These are phyloP conservation scores for Cyclospora cayetanensis DNA, from an alignment of 169 alveolate genomes.

Conservation along the genomic window DNA sequence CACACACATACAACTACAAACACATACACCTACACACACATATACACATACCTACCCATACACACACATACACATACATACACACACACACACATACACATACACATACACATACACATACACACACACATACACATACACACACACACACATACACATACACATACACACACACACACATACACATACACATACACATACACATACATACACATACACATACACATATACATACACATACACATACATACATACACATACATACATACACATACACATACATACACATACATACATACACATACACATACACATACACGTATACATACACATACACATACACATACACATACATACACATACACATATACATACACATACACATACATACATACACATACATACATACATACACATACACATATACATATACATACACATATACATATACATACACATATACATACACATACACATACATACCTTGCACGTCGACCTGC, in stretches of 20 bases:
- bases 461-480: too few species aligned
- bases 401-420: too few species aligned
- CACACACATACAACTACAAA: too few species aligned
- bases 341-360: too few species aligned
- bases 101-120: neutral
- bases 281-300: neutral
- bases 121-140: neutral
- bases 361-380: too few species aligned
- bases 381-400: too few species aligned
- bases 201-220: neutral
- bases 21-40: too few species aligned
- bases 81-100: neutral
- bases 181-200: neutral
- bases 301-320: neutral
- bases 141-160: neutral
- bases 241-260: neutral
- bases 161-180: neutral
- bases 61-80: neutral
- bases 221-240: neutral
- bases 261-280: neutral
- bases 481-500: conserved; percentile 18
- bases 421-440: too few species aligned
- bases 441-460: too few species aligned
- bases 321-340: neutral
- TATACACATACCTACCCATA: too few species aligned